Conservation (phyloP, 345 rosid genomes). For the Conringia planisiliqua region DNA sequence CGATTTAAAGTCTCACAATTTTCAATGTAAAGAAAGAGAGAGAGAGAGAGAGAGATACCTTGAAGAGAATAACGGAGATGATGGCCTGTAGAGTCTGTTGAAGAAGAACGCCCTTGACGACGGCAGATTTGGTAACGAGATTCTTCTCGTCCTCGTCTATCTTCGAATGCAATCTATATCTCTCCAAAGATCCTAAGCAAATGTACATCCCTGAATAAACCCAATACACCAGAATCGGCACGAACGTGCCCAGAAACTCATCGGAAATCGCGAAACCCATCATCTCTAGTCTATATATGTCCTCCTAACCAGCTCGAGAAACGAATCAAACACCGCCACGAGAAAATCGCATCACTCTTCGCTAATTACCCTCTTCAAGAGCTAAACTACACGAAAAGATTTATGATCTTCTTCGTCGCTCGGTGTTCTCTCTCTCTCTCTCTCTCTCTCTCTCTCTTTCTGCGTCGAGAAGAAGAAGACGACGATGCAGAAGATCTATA, state of each 20-base stretch:
- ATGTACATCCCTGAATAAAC: slow-evolving; percentile 72
- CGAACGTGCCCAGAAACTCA: slow-evolving; percentile 74
- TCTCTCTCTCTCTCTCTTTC: neutral
- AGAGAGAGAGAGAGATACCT: slow-evolving; percentile 36
- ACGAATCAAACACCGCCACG: slow-evolving; percentile 18
- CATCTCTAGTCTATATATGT: neutral
- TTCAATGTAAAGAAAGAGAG: neutral
- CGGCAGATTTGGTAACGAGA: slow-evolving; percentile 67
- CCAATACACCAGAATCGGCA: slow-evolving; percentile 81
- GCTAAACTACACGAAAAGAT: slow-evolving; percentile 21
- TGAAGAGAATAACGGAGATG: slow-evolving; percentile 66
- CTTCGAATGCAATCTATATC: slow-evolving; percentile 73
- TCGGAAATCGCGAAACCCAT: slow-evolving; percentile 62
- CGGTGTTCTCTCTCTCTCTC: slow-evolving; percentile 3
- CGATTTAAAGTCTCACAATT: neutral
- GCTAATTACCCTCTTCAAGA: neutral
- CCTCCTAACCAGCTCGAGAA: neutral
- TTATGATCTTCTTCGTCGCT: slow-evolving; percentile 9
- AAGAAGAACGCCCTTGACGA: slow-evolving; percentile 84
- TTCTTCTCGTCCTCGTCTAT: slow-evolving; percentile 79
- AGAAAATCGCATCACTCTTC: slow-evolving; percentile 21
- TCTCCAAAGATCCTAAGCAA: slow-evolving; percentile 49
- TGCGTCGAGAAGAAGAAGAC: slow-evolving; percentile 8
- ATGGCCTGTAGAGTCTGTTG: slow-evolving; percentile 75
- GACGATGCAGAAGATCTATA: slow-evolving; percentile 7